phyloP scores from a whole-genome alignment of 169 alveolate genomes.

The Plasmodium yoelii region DNA sequence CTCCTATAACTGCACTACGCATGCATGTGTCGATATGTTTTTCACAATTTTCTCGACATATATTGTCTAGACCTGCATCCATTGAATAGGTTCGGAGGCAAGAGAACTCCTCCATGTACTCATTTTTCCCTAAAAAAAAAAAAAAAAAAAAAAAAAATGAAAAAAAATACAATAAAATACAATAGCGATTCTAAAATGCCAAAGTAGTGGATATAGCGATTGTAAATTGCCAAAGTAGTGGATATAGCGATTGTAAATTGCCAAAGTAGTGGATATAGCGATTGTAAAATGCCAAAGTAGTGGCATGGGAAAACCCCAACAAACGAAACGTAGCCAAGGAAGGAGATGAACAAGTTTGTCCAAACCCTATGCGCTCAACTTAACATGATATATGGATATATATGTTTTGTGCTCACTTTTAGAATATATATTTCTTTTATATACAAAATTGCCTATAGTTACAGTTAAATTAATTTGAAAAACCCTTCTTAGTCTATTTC shows the following conservation, averaged over 20 bases:
- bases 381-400: background rate
- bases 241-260: no score
- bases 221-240: no score
- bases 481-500: background rate
- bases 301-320: no score
- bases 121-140: slow-evolving; percentile 37
- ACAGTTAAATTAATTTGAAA: background rate
- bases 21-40: slow-evolving; percentile 21
- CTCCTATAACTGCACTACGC: slow-evolving; percentile 20
- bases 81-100: slow-evolving; percentile 53
- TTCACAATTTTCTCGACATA: slow-evolving; percentile 53
- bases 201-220: no score
- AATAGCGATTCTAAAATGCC: no score
- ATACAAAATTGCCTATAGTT: slow-evolving; percentile 17
- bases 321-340: no score
- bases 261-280: no score
- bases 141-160: background rate
- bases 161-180: no score
- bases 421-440: slow-evolving; percentile 14
- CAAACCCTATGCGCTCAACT: no score
- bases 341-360: no score
- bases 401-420: slow-evolving; percentile 7
- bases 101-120: slow-evolving; percentile 47
- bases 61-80: slow-evolving; percentile 9
- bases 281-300: no score